A percentile compares a stretch with the other conserved stretches of the same genome.
These are phyloP conservation scores for Spiraea crenata DNA, from an alignment of 331 rosid species.

Conservation along the genomic window DNA sequence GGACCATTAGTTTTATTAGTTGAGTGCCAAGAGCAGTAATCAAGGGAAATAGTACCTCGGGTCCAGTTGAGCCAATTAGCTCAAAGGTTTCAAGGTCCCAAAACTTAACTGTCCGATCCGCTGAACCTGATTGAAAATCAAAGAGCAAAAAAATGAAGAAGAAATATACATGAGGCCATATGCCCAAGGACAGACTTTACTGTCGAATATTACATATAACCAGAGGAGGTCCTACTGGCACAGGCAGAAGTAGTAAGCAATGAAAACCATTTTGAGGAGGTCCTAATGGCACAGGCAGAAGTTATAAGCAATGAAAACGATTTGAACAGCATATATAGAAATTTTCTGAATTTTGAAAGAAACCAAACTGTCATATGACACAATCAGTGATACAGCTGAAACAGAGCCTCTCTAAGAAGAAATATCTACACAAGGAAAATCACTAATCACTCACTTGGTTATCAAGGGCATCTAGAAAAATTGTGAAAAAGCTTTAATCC, in stretches of 20 bases:
- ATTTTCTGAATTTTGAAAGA: neutral
- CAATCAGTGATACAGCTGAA: neutral
- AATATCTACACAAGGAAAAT: too few relatives aligned
- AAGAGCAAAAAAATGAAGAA: slow-evolving; percentile 7
- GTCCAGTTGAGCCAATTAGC: slow-evolving; percentile 97
- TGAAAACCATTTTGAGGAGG: neutral
- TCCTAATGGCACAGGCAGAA: neutral
- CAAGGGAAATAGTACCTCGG: slow-evolving; percentile 66
- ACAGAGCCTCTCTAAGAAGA: neutral
- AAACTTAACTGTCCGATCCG: slow-evolving; percentile 94
- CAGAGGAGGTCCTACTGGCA: neutral
- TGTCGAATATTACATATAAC: neutral
- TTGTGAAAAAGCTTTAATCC: neutral
- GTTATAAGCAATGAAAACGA: neutral
- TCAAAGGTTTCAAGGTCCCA: slow-evolving; percentile 99
- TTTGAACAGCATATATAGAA: neutral
- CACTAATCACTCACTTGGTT: too few relatives aligned
- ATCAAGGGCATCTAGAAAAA: too few relatives aligned
- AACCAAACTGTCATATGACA: neutral
- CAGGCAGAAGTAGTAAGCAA: neutral
- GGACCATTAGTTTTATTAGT: slow-evolving; percentile 13
- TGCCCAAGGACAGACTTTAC: slow-evolving; percentile 5
- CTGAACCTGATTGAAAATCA: slow-evolving; percentile 61
- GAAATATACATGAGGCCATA: neutral
- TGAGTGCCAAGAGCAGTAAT: slow-evolving; percentile 18